Base-by-base conservation (phyloP, 345 rosid genomes). In the Aegle marmelos region DNA sequence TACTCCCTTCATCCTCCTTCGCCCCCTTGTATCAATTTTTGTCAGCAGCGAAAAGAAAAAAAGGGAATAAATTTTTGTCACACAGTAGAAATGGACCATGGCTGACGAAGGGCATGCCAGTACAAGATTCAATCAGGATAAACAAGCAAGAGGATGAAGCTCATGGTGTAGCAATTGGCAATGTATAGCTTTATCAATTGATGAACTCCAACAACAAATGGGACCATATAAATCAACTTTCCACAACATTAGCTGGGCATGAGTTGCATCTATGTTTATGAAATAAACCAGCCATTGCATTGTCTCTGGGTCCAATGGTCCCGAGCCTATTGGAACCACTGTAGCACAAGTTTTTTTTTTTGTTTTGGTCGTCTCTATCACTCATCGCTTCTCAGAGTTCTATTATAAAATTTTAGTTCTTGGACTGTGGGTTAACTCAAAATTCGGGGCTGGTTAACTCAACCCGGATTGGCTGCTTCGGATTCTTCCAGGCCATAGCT, bases 241-340 rank as follows among this genome's bases (percentile, higher is more conserved):
- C 63, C 66, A 75, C 84, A 66, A 58, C 74, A 78, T 75, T 82
- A 79, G 85, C 87, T 79, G 85, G 75, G 53, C 79, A 9, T 70
- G 60, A 78, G 82, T 78, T 74, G 84, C 80, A 66, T 25, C 75
- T 2, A 70, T 73, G 78, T 48, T 73, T 76, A 39, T 58, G 75
- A 67, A 57, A 58, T 72, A 79, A 80, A 77, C 80, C 85, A 62
- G 54, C 76, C 71, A 59, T 65, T 50, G 10, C 16, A 19, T 65
- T 60, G 76, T n/a, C 68, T 41, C 45, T 57, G 65, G 81, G 79
- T 80, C 82, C 85, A 25, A 75, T 76, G 86, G 88, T 80, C 86
- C 85, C 84, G 13, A 67, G 71, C 79, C 78, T 68, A 54, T 27
- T 63, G 88, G 87, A 85, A 13, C 16, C 16, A 11, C 48, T 11